phyloP scores from a whole-genome alignment of 306 rosid species.

The Citrullus amarus region DNA sequence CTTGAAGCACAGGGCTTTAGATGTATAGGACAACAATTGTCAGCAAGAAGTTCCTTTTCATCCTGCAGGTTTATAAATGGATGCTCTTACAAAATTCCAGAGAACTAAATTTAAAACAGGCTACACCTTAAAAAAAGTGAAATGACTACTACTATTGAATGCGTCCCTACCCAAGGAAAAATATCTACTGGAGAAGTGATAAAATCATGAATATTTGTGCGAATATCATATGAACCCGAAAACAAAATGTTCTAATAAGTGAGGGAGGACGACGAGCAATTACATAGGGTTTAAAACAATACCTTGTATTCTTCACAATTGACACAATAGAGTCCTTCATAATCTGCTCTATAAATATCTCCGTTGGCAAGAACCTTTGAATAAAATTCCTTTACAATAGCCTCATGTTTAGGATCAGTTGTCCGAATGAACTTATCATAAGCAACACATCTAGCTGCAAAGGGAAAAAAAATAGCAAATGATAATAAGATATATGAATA shows the following conservation, averaged over 20 bases:
- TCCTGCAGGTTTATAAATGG: constrained; percentile 38
- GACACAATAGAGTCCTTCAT: constrained; percentile 91
- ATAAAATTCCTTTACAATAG: constrained; percentile 86
- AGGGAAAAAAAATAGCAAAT: not conserved
- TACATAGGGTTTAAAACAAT: not conserved
- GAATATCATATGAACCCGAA: not conserved
- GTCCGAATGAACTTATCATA: constrained; percentile 92
- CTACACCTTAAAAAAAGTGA: not conserved
- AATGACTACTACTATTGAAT: not conserved
- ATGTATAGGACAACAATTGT: constrained; percentile 79
- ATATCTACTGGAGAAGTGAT: not conserved
- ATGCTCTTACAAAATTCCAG: not conserved
- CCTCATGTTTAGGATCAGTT: constrained; percentile 78
- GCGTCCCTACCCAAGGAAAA: not conserved
- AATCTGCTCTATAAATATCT: constrained; percentile 87
- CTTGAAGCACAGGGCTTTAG: constrained; percentile 82
- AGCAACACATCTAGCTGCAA: constrained; percentile 72
- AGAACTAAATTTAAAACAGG: not conserved
- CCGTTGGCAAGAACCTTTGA: constrained; percentile 78
- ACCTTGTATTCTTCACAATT: constrained; percentile 98
- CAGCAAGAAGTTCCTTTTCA: constrained; percentile 75
- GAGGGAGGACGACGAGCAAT: not conserved
- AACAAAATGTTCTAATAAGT: not conserved
- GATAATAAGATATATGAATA: not conserved
- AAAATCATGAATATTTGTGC: not conserved